Conservation (phyloP, 2,329 filamentous ascomycete species). For the Penicillium vulpinum region DNA sequence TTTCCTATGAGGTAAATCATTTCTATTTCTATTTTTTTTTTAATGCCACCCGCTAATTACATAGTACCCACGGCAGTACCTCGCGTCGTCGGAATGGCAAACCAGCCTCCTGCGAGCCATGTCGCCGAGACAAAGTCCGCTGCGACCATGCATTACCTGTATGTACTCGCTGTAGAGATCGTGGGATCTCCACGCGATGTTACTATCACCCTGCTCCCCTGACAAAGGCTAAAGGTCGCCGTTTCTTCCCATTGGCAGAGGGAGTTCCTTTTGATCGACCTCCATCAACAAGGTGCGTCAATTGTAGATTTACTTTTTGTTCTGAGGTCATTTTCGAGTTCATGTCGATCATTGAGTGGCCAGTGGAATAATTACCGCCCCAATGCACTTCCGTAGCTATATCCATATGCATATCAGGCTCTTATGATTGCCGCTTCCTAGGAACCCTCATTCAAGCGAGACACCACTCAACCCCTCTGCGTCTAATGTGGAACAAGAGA, state of each 20-base stretch:
- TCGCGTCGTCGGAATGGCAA: slow-evolving; percentile 34
- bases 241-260: slow-evolving; percentile 11
- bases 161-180: slow-evolving; percentile 31
- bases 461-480: not conserved
- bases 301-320: not conserved
- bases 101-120: slow-evolving; percentile 35
- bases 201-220: slow-evolving; percentile 37
- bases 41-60: not conserved
- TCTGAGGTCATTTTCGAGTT: not conserved
- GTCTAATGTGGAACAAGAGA: not conserved
- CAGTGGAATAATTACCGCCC: not conserved
- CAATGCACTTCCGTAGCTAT: not conserved
- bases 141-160: slow-evolving; percentile 32
- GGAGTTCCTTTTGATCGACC: slow-evolving; percentile 14
- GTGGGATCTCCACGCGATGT: slow-evolving; percentile 23
- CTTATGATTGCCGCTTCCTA: not conserved
- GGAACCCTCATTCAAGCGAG: slow-evolving; percentile 6
- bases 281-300: slow-evolving; percentile 7
- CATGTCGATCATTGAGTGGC: not conserved
- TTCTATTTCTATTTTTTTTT: not conserved
- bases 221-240: slow-evolving; percentile 19
- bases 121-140: slow-evolving; percentile 34
- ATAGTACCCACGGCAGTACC: slow-evolving; percentile 3
- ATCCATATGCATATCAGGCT: not conserved
- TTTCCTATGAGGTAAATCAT: slow-evolving; percentile 2